Base-by-base conservation (phyloP, 306 rosid genomes). In the Cicer arietinum region DNA sequence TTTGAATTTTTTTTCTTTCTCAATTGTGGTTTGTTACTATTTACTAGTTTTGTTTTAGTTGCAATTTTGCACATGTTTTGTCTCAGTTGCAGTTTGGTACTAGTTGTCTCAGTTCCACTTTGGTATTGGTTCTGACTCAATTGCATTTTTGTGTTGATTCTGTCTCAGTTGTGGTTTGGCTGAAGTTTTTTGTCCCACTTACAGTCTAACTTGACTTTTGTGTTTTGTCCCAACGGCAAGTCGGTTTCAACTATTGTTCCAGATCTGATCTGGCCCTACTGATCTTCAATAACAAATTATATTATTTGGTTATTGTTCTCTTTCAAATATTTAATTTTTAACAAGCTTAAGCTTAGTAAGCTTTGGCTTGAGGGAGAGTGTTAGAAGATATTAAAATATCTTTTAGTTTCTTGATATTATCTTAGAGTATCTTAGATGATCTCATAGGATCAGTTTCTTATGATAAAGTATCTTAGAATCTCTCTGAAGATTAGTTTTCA, bases 291-390 rank as follows among this genome's bases (percentile, higher is more conserved):
- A 60, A 11, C 18, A 60, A 30, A n/a, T 60, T 12, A 60, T 60
- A 13, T 35, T 11, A 58, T 3, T 14, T 52, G 22, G 2, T 54
- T 18, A 37, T 54, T 54, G 6, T 20, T 53, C 59, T 53, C 59
- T 17, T 53, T 17, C 6, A 53, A 17, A 53, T 35, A 54, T 54
- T 54, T 17, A 18, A 54, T 18, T 54, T 17, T 60, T 35, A 60
- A 60, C 44, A 60, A 60, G 9, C 43, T 59, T 59, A 35, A 22
- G 64, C 64, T 54, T 54, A 18, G 37, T 54, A 54, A 54, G 61
- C 61, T 54, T 20, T 54, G 13, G 57, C 9, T 14, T 14, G 61
- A 54, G 61, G 60, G 61, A 17, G 43, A 59, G 18, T 59, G 66
- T 59, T 59, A 1, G 18, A 25, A 57, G 57, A 10, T 57, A 57